Evolutionary conservation across 2,329 filamentous ascomycete species (phyloP).

Genomic region (Colletotrichum spaethianum): DNA sequence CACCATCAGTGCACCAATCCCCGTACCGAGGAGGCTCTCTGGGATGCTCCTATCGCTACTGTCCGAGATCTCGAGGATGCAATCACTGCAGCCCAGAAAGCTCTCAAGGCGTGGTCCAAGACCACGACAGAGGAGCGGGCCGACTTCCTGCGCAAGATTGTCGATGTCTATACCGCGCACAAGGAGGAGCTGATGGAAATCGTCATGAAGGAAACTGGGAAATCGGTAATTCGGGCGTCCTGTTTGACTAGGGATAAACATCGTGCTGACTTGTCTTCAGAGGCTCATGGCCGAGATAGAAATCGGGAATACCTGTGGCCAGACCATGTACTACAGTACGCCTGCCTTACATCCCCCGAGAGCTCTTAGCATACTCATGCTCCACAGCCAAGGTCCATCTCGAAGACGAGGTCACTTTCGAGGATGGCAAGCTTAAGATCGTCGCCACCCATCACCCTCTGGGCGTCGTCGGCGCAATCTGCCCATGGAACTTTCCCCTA

Average conservation of each 20-base stretch:
- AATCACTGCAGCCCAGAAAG: slow-evolving; percentile 60
- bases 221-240: slow-evolving; percentile 54
- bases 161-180: slow-evolving; percentile 56
- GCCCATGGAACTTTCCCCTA: slow-evolving; percentile 72
- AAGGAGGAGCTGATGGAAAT: slow-evolving; percentile 59
- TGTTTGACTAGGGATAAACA: accelerated
- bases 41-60: slow-evolving; percentile 59
- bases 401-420: slow-evolving; percentile 62
- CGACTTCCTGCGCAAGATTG: slow-evolving; percentile 55
- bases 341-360: neutral
- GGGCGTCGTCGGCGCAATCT: slow-evolving; percentile 68
- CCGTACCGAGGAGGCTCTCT: slow-evolving; percentile 50
- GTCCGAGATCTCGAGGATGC: slow-evolving; percentile 60
- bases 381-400: slow-evolving; percentile 53
- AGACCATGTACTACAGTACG: slow-evolving; percentile 56
- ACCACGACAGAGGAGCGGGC: slow-evolving; percentile 60
- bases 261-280: neutral
- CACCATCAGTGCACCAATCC: slow-evolving; percentile 46
- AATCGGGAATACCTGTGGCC: slow-evolving; percentile 53
- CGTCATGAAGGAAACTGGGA: slow-evolving; percentile 65
- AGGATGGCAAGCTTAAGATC: slow-evolving; percentile 59
- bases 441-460: slow-evolving; percentile 61
- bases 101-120: slow-evolving; percentile 62
- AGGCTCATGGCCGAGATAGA: slow-evolving; percentile 55
- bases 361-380: neutral